Conservation (phyloP, 495 filamentous ascomycete genomes). For the Daldinia vernicosa region DNA sequence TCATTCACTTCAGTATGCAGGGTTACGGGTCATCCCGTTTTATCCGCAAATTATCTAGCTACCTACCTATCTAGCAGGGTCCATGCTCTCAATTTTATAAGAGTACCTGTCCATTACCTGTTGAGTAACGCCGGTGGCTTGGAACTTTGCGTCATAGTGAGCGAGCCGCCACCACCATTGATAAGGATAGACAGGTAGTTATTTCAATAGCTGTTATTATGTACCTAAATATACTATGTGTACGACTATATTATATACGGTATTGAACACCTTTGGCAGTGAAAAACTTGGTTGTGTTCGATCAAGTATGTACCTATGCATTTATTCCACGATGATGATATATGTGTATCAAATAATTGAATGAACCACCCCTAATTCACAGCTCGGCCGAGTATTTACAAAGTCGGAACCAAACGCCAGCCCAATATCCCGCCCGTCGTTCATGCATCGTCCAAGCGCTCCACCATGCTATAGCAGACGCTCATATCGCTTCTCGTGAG, state of each 20-base stretch:
- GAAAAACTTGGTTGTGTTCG: not conserved
- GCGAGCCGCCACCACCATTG: no score
- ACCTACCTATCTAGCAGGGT: not conserved
- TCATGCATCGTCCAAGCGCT: constrained; percentile 32
- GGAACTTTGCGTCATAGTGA: not conserved
- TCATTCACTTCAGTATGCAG: constrained; percentile 9
- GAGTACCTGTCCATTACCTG: not conserved
- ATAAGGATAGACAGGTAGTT: not conserved
- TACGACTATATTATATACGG: not conserved
- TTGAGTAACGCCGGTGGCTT: not conserved
- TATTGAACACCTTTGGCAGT: not conserved
- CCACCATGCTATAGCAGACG: constrained; percentile 12
- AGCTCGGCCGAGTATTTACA: constrained; percentile 28
- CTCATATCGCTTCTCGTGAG: constrained; percentile 22
- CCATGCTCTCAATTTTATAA: not conserved
- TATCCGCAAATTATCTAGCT: not conserved
- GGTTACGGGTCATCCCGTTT: constrained; percentile 18
- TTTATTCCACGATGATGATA: no score
- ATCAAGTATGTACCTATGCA: no score
- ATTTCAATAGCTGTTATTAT: not conserved
- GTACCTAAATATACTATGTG: not conserved
- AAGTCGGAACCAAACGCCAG: constrained; percentile 24
- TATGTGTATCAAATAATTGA: constrained; percentile 12
- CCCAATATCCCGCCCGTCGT: constrained; percentile 17
- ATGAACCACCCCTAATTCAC: constrained; percentile 7